Base-by-base conservation (phyloP, 768 basidiomycete species). In the Mrakia blollopis region DNA sequence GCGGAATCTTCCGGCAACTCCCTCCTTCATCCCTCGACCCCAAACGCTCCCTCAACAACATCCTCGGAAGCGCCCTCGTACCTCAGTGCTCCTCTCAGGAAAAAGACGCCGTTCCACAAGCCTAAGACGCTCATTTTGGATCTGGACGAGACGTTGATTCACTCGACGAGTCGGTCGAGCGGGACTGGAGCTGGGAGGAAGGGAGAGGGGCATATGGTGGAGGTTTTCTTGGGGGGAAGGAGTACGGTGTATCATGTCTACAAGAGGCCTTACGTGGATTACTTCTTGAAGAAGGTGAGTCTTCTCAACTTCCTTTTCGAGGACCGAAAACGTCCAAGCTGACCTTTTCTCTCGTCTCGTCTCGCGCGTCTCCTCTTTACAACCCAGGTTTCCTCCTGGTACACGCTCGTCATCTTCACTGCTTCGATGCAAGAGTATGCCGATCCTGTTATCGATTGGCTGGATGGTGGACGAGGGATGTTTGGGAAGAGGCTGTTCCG, bases 371-470 rank as follows among this genome's bases (percentile, higher is more conserved):
- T 30, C 30, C 37, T 41, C 57, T 54, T 21, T 11, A 14, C n/a
- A 44, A 44, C 10, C 6, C 80, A 98, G 95, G 96, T 98, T 57
- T 95, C 97, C 41, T 87, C 90, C 35, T 99, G 97, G 97, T 99
- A 99, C 85, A 98, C 95, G 1, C 88, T 99, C 78, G 94, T 99
- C 73, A 94, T 99, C 79, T 99, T 96, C 85, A 99, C 97, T 44
- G 97, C 97, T 10, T 98, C 96, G 13, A 93, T 99, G 92, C 92
- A 94, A 82, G 97, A 99, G 84, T 99, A 99, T 83, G 97, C 97
- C 78, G 97, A 99, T 86, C 97, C 97, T 0, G 95, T 99, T 39
- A 99, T 99, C 80, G 97, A 99, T 85, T 99, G 97, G 97, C 86
- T 99, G 73, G 97, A 99, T 82, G 93, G 91, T 74, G 93, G 94